These are phyloP conservation scores for Austroboletus novae-zelandiae DNA, from an alignment of 1,284 basidiomycete species.

Conservation along the genomic window DNA sequence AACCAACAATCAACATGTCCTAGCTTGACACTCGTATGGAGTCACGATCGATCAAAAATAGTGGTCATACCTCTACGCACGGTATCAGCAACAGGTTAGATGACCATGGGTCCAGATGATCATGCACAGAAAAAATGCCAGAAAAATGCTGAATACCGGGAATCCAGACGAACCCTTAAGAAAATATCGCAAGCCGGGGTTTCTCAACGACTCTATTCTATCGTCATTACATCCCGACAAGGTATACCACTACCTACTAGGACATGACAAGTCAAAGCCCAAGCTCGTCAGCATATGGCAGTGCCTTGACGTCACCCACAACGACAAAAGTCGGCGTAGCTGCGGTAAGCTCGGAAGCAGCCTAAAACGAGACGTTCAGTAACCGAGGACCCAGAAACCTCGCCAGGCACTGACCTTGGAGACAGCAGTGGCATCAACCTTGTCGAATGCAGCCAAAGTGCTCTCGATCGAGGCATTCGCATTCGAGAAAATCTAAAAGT, in stretches of 20 bases:
- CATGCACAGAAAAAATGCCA: no score
- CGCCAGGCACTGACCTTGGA: slow-evolving; percentile 50
- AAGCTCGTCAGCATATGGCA: slow-evolving; percentile 85
- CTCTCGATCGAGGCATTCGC: slow-evolving; percentile 51
- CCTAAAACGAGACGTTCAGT: slow-evolving; percentile 33
- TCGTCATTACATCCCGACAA: slow-evolving; percentile 16
- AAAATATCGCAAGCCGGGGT: background rate
- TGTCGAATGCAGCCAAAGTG: slow-evolving; percentile 59
- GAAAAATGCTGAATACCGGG: no score
- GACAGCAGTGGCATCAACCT: slow-evolving; percentile 56
- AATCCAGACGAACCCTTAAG: background rate
- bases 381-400: background rate
- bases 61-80: no score
- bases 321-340: slow-evolving; percentile 84
- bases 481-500: slow-evolving; percentile 55
- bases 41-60: no score
- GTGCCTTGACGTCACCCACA: slow-evolving; percentile 70
- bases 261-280: slow-evolving; percentile 55
- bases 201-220: slow-evolving; percentile 18
- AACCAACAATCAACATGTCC: no score
- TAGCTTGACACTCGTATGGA: no score
- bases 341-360: slow-evolving; percentile 54
- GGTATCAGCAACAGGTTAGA: no score
- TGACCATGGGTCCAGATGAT: no score
- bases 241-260: slow-evolving; percentile 10